Evolutionary conservation across 164 flowering plant species (phyloP).

Genomic region (Brasenia schreberi): DNA sequence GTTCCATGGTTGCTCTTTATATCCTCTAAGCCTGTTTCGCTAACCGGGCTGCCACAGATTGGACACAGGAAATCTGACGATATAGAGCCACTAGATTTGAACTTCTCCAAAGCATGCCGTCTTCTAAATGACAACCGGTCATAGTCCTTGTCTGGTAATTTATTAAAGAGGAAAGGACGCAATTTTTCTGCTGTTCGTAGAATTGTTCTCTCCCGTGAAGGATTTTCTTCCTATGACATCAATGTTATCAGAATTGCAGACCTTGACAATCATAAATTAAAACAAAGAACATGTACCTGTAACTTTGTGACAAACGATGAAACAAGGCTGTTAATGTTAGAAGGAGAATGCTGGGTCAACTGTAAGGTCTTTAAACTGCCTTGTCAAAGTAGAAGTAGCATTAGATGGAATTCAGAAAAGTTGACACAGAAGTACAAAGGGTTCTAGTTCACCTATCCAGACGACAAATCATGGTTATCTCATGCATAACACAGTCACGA

Average conservation of each 20-base stretch:
- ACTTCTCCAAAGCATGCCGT: constrained; percentile 47
- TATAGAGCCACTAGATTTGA: constrained; percentile 36
- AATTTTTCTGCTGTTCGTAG: constrained; percentile 93
- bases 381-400: constrained; percentile 18
- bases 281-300: constrained; percentile 36
- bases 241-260: not conserved
- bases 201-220: constrained; percentile 83
- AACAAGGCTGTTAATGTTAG: constrained; percentile 74
- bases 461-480: constrained; percentile 60
- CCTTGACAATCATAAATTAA: not conserved
- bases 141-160: constrained; percentile 39
- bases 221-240: constrained; percentile 71
- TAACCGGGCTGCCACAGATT: constrained; percentile 64
- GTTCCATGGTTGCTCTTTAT: constrained; percentile 10
- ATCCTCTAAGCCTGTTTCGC: constrained; percentile 18
- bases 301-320: constrained; percentile 71
- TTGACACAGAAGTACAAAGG: not conserved
- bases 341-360: constrained; percentile 18
- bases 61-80: constrained; percentile 60
- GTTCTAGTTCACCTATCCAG: constrained; percentile 44
- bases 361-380: constrained; percentile 66
- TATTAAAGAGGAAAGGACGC: constrained; percentile 74
- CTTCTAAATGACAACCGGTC: constrained; percentile 37
- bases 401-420: constrained; percentile 4
- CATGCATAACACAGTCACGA: constrained; percentile 73